phyloP scores from a whole-genome alignment of 495 filamentous ascomycete genomes.

The Monascus purpureus region DNA sequence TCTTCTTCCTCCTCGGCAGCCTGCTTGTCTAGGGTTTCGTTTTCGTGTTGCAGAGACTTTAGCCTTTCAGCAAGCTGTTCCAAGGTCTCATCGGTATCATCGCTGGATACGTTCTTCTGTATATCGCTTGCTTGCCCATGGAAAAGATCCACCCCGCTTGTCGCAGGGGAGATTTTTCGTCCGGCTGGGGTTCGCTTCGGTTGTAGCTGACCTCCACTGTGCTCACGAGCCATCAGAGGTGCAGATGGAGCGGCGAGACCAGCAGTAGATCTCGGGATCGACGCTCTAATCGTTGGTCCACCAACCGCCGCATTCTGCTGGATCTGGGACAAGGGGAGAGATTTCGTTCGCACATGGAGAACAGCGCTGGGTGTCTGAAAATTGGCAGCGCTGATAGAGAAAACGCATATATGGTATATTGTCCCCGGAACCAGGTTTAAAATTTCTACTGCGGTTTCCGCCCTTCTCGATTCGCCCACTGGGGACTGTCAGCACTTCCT shows the following conservation, averaged over 20 bases:
- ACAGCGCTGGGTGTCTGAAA: conserved; percentile 81
- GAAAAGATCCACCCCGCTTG: conserved; percentile 36
- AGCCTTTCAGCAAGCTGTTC: conserved; percentile 53
- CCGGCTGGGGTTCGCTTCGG: conserved; percentile 53
- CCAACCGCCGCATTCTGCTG: conserved; percentile 33
- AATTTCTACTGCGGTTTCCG: conserved; percentile 82
- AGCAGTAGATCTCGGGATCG: conserved; percentile 34
- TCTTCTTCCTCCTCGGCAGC: conserved; percentile 56
- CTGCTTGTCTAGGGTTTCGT: conserved; percentile 56
- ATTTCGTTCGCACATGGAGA: conserved; percentile 63
- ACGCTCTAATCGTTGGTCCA: conserved; percentile 27
- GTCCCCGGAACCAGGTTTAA: conserved; percentile 69
- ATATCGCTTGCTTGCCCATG: conserved; percentile 21
- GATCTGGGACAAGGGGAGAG: conserved; percentile 37
- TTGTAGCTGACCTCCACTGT: conserved; percentile 39
- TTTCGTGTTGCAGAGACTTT: conserved; percentile 57
- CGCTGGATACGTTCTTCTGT: conserved; percentile 16
- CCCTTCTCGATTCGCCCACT: conserved; percentile 77
- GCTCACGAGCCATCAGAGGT: conserved; percentile 48
- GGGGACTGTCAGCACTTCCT: background rate
- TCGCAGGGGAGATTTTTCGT: conserved; percentile 64
- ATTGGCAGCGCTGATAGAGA: conserved; percentile 76
- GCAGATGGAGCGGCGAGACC: conserved; percentile 38
- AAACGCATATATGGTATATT: conserved; percentile 84
- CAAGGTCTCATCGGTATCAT: conserved; percentile 29